Conservation (phyloP, 2,329 filamentous ascomycete genomes). For the Pestalotiopsis fici region DNA sequence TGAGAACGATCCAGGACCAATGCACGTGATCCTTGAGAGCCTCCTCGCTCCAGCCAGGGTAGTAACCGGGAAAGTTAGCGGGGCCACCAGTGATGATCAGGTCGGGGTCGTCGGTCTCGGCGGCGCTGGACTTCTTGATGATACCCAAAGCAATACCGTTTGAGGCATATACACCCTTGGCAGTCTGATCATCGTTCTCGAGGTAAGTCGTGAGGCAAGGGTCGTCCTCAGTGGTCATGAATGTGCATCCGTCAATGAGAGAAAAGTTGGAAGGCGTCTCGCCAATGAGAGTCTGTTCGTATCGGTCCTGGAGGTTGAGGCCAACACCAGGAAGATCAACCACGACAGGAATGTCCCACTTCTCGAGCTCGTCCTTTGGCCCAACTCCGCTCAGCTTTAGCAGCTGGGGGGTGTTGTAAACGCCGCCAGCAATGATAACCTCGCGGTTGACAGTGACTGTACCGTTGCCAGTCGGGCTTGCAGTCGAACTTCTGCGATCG, state of each 20-base stretch:
- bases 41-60: slow-evolving; percentile 34
- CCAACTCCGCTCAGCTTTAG: slow-evolving; percentile 51
- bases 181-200: slow-evolving; percentile 15
- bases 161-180: slow-evolving; percentile 33
- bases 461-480: slow-evolving; percentile 27
- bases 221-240: slow-evolving; percentile 30
- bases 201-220: slow-evolving; percentile 26
- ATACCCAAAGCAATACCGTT: slow-evolving; percentile 32
- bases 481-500: slow-evolving; percentile 8
- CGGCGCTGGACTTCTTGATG: slow-evolving; percentile 26
- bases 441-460: slow-evolving; percentile 43
- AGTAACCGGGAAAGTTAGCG: slow-evolving; percentile 40
- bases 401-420: slow-evolving; percentile 54
- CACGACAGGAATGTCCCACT: slow-evolving; percentile 40
- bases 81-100: slow-evolving; percentile 39
- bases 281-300: slow-evolving; percentile 46
- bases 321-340: slow-evolving; percentile 58
- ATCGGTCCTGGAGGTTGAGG: slow-evolving; percentile 58
- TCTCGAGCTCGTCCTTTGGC: slow-evolving; percentile 36
- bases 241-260: slow-evolving; percentile 35
- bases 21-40: slow-evolving; percentile 36
- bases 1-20: slow-evolving; percentile 48
- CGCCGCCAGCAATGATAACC: slow-evolving; percentile 50
- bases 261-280: slow-evolving; percentile 39
- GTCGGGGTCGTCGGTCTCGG: slow-evolving; percentile 29